Conservation (phyloP, 768 basidiomycete species). For the Hortiboletus campestris region DNA sequence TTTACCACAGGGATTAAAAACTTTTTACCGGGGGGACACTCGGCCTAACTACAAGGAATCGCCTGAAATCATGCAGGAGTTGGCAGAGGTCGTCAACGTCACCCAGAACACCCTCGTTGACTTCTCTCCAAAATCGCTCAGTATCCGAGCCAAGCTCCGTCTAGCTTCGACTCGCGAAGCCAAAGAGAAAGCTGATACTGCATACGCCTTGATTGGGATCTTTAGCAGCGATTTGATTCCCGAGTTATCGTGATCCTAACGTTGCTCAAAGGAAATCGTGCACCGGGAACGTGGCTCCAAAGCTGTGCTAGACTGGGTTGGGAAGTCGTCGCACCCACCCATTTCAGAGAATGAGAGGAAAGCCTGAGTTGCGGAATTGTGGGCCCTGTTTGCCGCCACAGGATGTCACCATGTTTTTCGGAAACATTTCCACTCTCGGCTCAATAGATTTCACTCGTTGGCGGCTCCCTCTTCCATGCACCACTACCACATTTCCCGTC, state of each 20-base stretch:
- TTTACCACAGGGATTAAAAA: not conserved
- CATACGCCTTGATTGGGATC: not conserved
- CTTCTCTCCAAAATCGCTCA: not conserved
- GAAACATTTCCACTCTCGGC: not conserved
- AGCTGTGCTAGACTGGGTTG: constrained; percentile 13
- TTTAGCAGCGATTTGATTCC: not conserved
- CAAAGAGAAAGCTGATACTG: not conserved
- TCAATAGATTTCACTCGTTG: not conserved
- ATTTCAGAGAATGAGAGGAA: not conserved
- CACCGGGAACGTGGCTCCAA: constrained; percentile 1
- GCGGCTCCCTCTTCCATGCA: not conserved
- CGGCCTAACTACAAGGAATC: not conserved
- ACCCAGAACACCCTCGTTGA: not conserved
- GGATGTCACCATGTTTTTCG: not conserved
- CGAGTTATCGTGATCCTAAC: not conserved
- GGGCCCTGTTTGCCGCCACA: not conserved
- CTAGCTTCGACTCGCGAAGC: not conserved
- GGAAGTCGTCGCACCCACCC: not conserved
- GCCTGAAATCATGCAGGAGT: not conserved
- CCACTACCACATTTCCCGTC: not conserved
- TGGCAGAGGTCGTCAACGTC: not conserved
- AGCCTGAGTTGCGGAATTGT: not conserved
- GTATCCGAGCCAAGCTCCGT: not conserved
- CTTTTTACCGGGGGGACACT: not conserved
- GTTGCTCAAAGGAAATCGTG: constrained; percentile 2